Conservation (phyloP, 2,329 filamentous ascomycete species). For the Ceratocystiopsis sp. region DNA sequence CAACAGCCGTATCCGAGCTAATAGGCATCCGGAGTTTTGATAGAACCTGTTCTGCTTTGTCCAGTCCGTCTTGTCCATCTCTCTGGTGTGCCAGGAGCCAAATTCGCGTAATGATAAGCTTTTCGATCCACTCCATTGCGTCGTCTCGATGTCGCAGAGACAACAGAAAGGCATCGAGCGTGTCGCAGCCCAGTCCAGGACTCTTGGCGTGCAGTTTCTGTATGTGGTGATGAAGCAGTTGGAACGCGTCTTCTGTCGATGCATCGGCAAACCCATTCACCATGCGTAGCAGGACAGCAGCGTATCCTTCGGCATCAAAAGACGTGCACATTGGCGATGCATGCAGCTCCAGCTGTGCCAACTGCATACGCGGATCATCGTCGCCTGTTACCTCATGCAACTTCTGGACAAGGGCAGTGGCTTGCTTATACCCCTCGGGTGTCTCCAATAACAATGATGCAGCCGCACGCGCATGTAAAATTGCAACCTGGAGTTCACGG, state of each 20-base stretch:
- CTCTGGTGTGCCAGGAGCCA: conserved; percentile 41
- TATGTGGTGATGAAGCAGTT: conserved; percentile 49
- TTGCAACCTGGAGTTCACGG: conserved; percentile 43
- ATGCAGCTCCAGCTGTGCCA: conserved; percentile 53
- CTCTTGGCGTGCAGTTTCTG: conserved; percentile 43
- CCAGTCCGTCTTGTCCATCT: conserved; percentile 16
- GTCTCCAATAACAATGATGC: conserved; percentile 31
- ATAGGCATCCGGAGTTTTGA: conserved; percentile 30
- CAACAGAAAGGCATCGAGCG: conserved; percentile 47
- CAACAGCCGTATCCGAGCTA: conserved; percentile 43
- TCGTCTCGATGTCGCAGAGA: conserved; percentile 23
- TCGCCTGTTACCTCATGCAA: conserved; percentile 43
- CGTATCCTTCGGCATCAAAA: conserved; percentile 32
- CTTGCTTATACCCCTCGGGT: conserved; percentile 28
- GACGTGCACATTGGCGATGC: conserved; percentile 26
- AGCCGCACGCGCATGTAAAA: conserved; percentile 47
- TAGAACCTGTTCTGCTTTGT: conserved; percentile 19
- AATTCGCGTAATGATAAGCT: conserved; percentile 47
- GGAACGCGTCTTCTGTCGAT: conserved; percentile 46
- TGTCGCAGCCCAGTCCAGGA: conserved; percentile 27
- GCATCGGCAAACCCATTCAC: conserved; percentile 22
- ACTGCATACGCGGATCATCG: conserved; percentile 44
- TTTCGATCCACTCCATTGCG: conserved; percentile 47
- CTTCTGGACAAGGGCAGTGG: conserved; percentile 38
- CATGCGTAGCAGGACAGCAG: conserved; percentile 41